Evolutionary conservation across 192 early-diverging fungal genomes (phyloP), one percentile per base, ranked within the genome.

Genomic region (Spinellus fusiger): DNA sequence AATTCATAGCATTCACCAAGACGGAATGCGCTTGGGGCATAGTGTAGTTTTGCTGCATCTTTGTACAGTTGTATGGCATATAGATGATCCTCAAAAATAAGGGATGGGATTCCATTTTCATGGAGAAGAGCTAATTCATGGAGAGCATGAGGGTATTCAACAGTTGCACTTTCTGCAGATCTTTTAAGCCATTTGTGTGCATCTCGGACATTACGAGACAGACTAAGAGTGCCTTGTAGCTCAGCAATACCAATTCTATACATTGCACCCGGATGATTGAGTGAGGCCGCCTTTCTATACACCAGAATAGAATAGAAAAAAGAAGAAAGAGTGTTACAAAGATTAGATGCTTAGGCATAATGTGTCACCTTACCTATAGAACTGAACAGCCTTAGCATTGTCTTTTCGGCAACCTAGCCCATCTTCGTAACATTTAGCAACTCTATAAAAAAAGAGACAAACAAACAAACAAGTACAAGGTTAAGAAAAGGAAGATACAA

Each of bases 401-500:
- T 78, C 73, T 58, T 82, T 84, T 26, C 75, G 73, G 34, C 70
- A 74, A 1, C 90, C 90, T 40, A 74, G 50, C 15, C 86, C 88
- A 61, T 79, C 63, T 64, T 92, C 87, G 50, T 81, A 79, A 55
- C 80, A 89, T 16, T 73, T 69, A 3, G 71, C 90, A 0, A 80
- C 77, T 50, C 65, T 68, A 56, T 59, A 18, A 28, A 18, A n/a
- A 59, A 4, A 51, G n/a, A 47, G 8, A 26, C 34, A 50, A 50
- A 51, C 25, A 61, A 50, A 32, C 15, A 48, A 28, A 48, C 32
- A 59, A 18, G 48, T 49, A 9, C 13, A 37, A 5, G 13, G 13
- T 37, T 37, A 13, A 9, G 35, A 37, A 5, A 13, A 37, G 5
- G 35, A 13, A 9, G 35, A 37, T 37, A 37, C 7, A 13, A 5